Evolutionary conservation across 2,329 filamentous ascomycete species (phyloP).

Genomic region (Scedosporium boydii): DNA sequence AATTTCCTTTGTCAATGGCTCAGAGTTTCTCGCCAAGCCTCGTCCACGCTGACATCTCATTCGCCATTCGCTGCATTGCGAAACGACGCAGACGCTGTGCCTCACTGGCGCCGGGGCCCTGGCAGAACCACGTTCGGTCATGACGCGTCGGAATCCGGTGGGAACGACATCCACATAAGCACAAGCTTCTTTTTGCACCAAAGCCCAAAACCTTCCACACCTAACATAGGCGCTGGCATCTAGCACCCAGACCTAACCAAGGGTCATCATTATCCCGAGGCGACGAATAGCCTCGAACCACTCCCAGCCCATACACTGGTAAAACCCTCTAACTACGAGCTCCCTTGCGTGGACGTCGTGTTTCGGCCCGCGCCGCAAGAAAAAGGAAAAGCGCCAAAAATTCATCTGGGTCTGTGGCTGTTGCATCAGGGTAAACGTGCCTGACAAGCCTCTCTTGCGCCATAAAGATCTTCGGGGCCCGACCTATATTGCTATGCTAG

Average conservation of each 20-base stretch:
- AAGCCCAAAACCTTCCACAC: no score
- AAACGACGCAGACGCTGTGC: not conserved
- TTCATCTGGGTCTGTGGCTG: not conserved
- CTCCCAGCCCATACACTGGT: no score
- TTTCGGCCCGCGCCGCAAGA: no score
- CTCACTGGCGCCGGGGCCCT: not conserved
- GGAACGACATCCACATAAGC: not conserved
- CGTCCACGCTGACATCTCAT: not conserved
- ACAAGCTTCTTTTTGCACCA: no score
- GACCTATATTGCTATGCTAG: not conserved
- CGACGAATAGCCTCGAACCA: no score
- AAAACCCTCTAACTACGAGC: no score
- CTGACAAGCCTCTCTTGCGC: not conserved
- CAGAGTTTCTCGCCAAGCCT: not conserved
- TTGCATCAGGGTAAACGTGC: not conserved
- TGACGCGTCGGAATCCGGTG: not conserved
- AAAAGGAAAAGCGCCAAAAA: not conserved
- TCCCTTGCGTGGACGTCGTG: no score
- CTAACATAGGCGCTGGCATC: no score
- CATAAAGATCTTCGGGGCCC: not conserved
- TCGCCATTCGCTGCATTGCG: not conserved
- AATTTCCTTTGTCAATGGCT: not conserved
- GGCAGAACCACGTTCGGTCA: not conserved
- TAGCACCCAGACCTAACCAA: no score
- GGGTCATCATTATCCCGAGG: no score